phyloP scores from a whole-genome alignment of 257 asterid genomes.

The Solanum appendiculatum region DNA sequence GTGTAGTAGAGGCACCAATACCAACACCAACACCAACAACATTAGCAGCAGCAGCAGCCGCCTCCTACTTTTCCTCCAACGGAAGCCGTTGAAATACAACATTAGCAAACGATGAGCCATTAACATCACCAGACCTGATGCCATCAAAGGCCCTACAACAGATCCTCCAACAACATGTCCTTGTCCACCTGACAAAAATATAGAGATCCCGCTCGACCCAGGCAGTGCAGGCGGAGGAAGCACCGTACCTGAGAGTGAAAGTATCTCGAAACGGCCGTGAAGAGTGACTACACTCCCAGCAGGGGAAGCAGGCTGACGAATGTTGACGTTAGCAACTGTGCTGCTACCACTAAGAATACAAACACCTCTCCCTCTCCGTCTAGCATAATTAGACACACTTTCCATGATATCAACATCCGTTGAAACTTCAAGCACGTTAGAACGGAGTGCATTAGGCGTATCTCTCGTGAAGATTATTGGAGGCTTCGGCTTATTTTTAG shows the following conservation, averaged over 20 bases:
- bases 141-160: conserved; percentile 50
- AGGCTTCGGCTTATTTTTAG: conserved; percentile 63
- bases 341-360: conserved; percentile 60
- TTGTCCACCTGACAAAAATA: conserved; percentile 60
- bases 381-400: conserved; percentile 34
- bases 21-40: no score
- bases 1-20: background rate
- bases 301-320: conserved; percentile 55
- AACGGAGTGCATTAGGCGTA: conserved; percentile 54
- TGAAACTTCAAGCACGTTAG: conserved; percentile 56
- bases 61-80: conserved; percentile 46
- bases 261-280: conserved; percentile 61
- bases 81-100: conserved; percentile 68
- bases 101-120: conserved; percentile 70
- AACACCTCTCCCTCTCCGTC: conserved; percentile 55
- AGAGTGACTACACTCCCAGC: conserved; percentile 42
- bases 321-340: conserved; percentile 36
- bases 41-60: background rate
- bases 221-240: conserved; percentile 83
- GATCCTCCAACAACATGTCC: conserved; percentile 72
- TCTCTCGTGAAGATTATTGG: conserved; percentile 54
- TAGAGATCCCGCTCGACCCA: conserved; percentile 38
- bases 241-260: conserved; percentile 50
- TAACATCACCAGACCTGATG: conserved; percentile 54
- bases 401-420: conserved; percentile 47